Percentiles rank a stretch among this genome's conserved stretches.
Evolutionary conservation across 345 rosid genomes (phyloP).

Genomic region (Excoecaria cochinchinensis): DNA sequence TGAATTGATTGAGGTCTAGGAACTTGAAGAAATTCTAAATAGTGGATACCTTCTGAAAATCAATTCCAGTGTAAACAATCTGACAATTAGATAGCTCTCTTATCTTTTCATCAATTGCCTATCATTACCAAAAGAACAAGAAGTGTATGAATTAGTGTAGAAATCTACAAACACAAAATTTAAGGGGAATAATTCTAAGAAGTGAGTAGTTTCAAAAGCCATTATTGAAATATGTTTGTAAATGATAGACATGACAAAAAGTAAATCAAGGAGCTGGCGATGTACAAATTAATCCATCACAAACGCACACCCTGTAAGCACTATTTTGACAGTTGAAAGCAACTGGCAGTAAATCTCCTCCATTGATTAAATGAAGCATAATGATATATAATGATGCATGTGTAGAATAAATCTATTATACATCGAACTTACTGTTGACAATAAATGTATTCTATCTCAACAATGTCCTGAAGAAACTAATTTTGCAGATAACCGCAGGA

Average conservation of each 20-base stretch:
- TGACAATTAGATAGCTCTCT: conserved; percentile 93
- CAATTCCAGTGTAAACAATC: conserved; percentile 63
- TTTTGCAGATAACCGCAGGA: neutral
- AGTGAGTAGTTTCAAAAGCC: neutral
- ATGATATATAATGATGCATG: neutral
- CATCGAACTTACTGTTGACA: neutral
- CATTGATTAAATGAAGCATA: neutral
- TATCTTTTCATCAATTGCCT: conserved; percentile 98
- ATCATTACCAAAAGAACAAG: conserved; percentile 26
- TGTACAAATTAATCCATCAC: neutral
- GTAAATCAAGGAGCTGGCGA: neutral
- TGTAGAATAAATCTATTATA: neutral
- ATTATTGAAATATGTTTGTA: neutral
- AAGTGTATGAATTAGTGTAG: neutral
- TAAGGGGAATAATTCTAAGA: neutral
- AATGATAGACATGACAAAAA: neutral
- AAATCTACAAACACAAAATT: neutral
- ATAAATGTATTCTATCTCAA: conserved; percentile 1
- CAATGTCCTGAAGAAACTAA: neutral
- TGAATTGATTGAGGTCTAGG: neutral
- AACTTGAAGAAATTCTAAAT: neutral
- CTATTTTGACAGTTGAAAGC: neutral
- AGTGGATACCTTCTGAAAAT: conserved; percentile 73
- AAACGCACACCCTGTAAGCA: neutral
- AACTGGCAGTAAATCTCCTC: neutral